Conservation (phyloP, 2,329 filamentous ascomycete species). For the Pyricularia sp. region DNA sequence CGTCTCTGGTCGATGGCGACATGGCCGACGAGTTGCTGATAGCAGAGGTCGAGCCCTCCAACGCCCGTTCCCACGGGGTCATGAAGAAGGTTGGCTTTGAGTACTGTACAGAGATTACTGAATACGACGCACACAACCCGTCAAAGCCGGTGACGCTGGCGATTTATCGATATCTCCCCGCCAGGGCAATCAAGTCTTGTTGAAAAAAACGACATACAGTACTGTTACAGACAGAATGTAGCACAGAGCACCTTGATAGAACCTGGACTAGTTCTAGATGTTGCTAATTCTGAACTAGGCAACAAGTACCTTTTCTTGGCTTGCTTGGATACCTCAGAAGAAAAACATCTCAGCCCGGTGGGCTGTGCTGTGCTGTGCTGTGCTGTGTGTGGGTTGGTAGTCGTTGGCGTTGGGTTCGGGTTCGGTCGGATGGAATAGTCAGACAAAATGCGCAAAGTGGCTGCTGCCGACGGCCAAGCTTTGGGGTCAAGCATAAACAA, state of each 20-base stretch:
- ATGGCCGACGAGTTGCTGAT: slow-evolving; percentile 30
- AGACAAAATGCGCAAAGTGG: neutral
- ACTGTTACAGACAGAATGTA: neutral
- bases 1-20: slow-evolving; percentile 10
- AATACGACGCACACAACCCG: slow-evolving; percentile 16
- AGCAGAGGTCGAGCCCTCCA: slow-evolving; percentile 37
- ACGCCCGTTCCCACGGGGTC: slow-evolving; percentile 45
- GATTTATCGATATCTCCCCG: slow-evolving; percentile 15
- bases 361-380: neutral
- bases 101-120: slow-evolving; percentile 30
- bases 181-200: neutral
- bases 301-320: neutral
- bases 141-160: slow-evolving; percentile 11
- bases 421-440: neutral
- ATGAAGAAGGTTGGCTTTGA: slow-evolving; percentile 47
- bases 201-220: neutral
- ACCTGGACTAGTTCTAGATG: neutral
- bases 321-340: neutral
- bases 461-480: neutral
- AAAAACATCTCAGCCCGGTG: neutral
- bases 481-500: neutral
- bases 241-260: too few relatives aligned
- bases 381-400: neutral
- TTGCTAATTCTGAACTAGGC: neutral
- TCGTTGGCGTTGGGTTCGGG: neutral